A percentile compares a stretch with the other conserved stretches of the same genome.
These are phyloP conservation scores for Rhodomyrtus tomentosa DNA, from an alignment of 345 rosid species.

Conservation along the genomic window DNA sequence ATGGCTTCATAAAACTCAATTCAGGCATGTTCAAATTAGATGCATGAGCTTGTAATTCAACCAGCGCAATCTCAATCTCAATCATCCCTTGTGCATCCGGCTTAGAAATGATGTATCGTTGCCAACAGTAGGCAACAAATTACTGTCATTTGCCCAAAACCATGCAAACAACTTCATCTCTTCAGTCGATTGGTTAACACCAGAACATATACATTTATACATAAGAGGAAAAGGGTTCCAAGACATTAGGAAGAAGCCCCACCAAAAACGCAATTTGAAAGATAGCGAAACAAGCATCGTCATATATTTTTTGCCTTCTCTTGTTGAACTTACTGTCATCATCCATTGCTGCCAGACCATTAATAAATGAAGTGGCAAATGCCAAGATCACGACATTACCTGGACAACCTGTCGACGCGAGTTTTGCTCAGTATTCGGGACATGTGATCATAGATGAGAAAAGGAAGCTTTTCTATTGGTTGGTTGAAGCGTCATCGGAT, in stretches of 20 bases:
- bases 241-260: not conserved
- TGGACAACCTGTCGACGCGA: not conserved
- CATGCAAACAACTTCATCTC: not conserved
- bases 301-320: not conserved
- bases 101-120: not conserved
- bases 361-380: not conserved
- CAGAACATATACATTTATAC: not conserved
- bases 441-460: not conserved
- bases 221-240: not conserved
- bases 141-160: not conserved
- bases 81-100: too few species aligned
- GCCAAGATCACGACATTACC: not conserved
- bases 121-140: not conserved
- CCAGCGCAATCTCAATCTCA: too few species aligned
- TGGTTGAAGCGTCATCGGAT: not conserved
- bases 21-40: too few species aligned
- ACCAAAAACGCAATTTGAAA: not conserved
- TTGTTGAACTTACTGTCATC: not conserved
- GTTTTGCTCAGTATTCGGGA: not conserved
- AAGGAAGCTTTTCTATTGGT: not conserved
- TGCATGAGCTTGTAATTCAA: not conserved
- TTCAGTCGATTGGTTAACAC: not conserved
- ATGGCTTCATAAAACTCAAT: not conserved
- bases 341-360: not conserved
- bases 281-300: not conserved